Evolutionary conservation across 2,329 filamentous ascomycete genomes (phyloP), one percentile per base, ranked within the genome.

Genomic region (Chaetomium sp.): DNA sequence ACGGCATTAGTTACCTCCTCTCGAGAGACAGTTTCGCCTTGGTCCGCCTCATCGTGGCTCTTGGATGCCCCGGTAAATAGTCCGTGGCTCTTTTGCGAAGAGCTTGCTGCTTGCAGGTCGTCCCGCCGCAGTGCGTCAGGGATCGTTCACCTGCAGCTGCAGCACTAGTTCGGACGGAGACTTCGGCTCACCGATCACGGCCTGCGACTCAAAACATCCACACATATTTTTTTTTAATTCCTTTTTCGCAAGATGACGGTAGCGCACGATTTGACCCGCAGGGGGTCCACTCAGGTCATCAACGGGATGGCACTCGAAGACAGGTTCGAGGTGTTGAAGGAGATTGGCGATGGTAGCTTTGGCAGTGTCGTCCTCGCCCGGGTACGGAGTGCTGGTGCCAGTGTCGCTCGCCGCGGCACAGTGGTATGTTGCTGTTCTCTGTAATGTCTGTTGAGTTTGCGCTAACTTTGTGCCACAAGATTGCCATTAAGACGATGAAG

Each of bases 401-500:
- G 88, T 76, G 87, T 97, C 69, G 94, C 94, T 73, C 90, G 93
- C 71, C 86, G 93, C 76, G 94, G 94, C 71, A 97, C 93, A 64
- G 87, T 98, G 83, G 94, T 98, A 88, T 83, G 89, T 82, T 38
- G n/a, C 13, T 55, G 3, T 29, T 21, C 2, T 35, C 8, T 3
- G n/a, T 21, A 13, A 27, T 3, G 4, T 9, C 47, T 69, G 50
- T 27, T 16, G n/a, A 33, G 50, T 53, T 31, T 65, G 19, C 59
- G 57, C 68, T 69, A 54, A 71, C 63, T 56, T 62, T 33, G 27
- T 7, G 60, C 63, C 64, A 50, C 62, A 71, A 98, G 95, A 91
- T 99, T 73, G 95, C 95, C 51, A 97, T 99, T 80, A 99, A 99
- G 81, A 98, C 95, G 6, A 99, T 99, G 95, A 99, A 99, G 85